A percentile compares a stretch with the other conserved stretches of the same genome.
phyloP scores from a whole-genome alignment of 768 basidiomycete genomes.

The Tylopilus rubrobrunneus region DNA sequence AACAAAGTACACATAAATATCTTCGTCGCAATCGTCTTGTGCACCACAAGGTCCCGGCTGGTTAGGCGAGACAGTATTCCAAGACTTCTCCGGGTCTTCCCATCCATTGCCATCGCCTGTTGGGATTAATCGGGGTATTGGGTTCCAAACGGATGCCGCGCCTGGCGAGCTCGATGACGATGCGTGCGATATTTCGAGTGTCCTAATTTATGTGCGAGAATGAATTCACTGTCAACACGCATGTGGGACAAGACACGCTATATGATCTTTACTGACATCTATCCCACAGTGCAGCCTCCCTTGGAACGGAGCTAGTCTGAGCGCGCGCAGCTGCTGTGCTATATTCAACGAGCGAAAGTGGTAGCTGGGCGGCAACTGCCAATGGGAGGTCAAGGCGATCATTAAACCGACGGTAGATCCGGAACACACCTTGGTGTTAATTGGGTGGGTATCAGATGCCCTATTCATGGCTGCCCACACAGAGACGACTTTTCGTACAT shows the following conservation, averaged over 20 bases:
- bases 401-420: not conserved
- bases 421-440: slow-evolving; percentile 17
- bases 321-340: slow-evolving; percentile 65
- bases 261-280: slow-evolving; percentile 60
- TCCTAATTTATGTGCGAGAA: slow-evolving; percentile 49
- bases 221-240: slow-evolving; percentile 1
- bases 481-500: slow-evolving; percentile 62
- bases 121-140: slow-evolving; percentile 65
- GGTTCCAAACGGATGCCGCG: slow-evolving; percentile 65
- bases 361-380: slow-evolving; percentile 16
- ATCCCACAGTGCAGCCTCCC: slow-evolving; percentile 88
- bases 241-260: not conserved
- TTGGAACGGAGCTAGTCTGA: slow-evolving; percentile 70
- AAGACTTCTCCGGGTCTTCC: slow-evolving; percentile 67
- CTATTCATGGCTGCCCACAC: slow-evolving; percentile 33
- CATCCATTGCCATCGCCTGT: slow-evolving; percentile 83
- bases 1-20: not conserved
- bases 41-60: slow-evolving; percentile 10
- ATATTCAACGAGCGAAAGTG: slow-evolving; percentile 53
- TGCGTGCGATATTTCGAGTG: slow-evolving; percentile 81
- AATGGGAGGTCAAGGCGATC: not conserved
- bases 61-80: slow-evolving; percentile 36
- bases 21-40: not conserved
- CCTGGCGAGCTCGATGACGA: slow-evolving; percentile 74
- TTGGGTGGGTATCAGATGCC: slow-evolving; percentile 3